These are phyloP conservation scores for Pseudozyma sp. DNA, from an alignment of 1,284 basidiomycete species.

Conservation along the genomic window DNA sequence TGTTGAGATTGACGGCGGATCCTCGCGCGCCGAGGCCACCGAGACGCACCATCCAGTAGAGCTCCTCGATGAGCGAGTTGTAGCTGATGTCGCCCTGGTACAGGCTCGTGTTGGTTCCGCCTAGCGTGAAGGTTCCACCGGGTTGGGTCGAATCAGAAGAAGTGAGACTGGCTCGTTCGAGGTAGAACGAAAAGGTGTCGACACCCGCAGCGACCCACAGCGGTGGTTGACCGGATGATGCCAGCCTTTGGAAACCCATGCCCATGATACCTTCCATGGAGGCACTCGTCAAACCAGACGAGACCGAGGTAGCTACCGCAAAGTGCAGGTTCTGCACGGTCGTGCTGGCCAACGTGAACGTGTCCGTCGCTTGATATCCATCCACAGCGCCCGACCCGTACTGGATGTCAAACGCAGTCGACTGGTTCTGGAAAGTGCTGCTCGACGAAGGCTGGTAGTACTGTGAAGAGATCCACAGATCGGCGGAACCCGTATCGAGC, in stretches of 20 bases:
- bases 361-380: slow-evolving; percentile 44
- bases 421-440: slow-evolving; percentile 37
- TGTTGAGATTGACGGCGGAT: slow-evolving; percentile 24
- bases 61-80: slow-evolving; percentile 37
- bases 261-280: slow-evolving; percentile 56
- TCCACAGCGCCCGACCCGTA: slow-evolving; percentile 51
- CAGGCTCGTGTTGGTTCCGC: slow-evolving; percentile 50
- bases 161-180: slow-evolving; percentile 36
- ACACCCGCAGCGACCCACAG: slow-evolving; percentile 45
- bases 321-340: slow-evolving; percentile 45
- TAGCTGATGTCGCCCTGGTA: slow-evolving; percentile 55
- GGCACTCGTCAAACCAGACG: slow-evolving; percentile 25
- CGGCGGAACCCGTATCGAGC: slow-evolving; percentile 58
- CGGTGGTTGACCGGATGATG: slow-evolving; percentile 29
- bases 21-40: slow-evolving; percentile 38
- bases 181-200: slow-evolving; percentile 57
- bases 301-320: slow-evolving; percentile 53
- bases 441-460: slow-evolving; percentile 31
- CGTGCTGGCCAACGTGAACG: slow-evolving; percentile 36
- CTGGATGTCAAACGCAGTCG: slow-evolving; percentile 39
- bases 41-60: slow-evolving; percentile 59
- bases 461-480: slow-evolving; percentile 41
- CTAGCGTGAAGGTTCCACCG: slow-evolving; percentile 61
- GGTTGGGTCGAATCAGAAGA: slow-evolving; percentile 11
- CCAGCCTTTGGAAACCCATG: slow-evolving; percentile 54